Percentiles rank a stretch among this genome's conserved stretches.
phyloP scores from a whole-genome alignment of 345 rosid genomes.

The Eucalyptus sideroxylon region DNA sequence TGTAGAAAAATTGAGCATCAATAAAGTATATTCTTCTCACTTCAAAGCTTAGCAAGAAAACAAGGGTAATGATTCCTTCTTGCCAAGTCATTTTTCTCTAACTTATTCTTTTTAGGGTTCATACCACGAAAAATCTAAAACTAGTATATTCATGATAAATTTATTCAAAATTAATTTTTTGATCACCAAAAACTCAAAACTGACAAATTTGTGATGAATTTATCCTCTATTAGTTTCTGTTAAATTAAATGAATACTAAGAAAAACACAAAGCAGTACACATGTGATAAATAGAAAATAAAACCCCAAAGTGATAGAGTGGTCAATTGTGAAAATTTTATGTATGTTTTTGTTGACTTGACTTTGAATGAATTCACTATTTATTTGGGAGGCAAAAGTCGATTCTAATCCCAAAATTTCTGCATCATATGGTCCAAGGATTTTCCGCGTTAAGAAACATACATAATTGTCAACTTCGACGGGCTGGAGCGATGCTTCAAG shows the following conservation, averaged over 20 bases:
- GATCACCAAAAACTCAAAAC: fast-evolving
- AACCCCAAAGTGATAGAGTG: fast-evolving
- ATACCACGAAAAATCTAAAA: no score
- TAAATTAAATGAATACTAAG: not conserved
- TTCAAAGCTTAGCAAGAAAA: no score
- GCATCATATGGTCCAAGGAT: not conserved
- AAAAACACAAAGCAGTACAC: no score
- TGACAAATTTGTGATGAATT: fast-evolving
- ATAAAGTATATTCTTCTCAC: no score
- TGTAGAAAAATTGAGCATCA: no score
- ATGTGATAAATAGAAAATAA: no score
- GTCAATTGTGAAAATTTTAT: not conserved
- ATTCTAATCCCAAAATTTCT: no score
- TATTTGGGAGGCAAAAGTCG: not conserved
- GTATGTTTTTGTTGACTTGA: not conserved
- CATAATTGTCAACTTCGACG: not conserved
- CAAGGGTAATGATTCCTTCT: not conserved
- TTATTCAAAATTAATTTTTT: no score
- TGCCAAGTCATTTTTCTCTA: not conserved
- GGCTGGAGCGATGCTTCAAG: not conserved
- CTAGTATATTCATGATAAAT: fast-evolving
- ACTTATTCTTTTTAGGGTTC: fast-evolving
- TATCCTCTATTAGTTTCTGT: no score
- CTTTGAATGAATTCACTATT: not conserved
- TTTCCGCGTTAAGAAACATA: fast-evolving